Evolutionary conservation across 148 eudicot species (phyloP).

Genomic region (Euryodendron excelsum): DNA sequence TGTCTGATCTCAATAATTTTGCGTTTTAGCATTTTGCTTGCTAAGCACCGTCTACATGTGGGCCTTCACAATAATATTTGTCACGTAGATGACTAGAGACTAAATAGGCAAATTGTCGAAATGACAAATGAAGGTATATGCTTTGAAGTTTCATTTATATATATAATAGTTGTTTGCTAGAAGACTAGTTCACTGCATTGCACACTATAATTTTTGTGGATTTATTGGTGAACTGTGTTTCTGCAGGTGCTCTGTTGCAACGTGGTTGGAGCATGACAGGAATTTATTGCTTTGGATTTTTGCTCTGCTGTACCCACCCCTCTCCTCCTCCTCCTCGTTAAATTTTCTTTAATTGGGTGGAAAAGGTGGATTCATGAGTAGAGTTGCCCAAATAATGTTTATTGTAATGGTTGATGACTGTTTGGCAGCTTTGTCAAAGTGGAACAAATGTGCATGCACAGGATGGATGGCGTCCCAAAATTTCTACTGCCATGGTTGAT

Average conservation of each 20-base stretch:
- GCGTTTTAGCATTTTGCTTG: constrained; percentile 2
- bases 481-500: background rate
- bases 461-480: too few species aligned
- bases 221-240: background rate
- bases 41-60: background rate
- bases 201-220: background rate
- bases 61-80: background rate
- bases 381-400: constrained; percentile 15
- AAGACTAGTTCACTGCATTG: background rate
- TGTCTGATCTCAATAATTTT: background rate
- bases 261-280: constrained; percentile 15
- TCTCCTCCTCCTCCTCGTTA: constrained; percentile 12
- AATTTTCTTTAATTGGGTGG: constrained; percentile 19
- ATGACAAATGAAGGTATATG: background rate
- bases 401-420: background rate
- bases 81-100: background rate
- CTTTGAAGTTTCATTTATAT: too few species aligned
- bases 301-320: background rate
- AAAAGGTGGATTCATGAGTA: constrained; percentile 11
- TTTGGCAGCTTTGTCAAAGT: constrained; percentile 9
- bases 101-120: background rate
- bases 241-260: constrained; percentile 26
- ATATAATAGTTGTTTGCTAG: background rate
- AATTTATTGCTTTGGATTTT: constrained; percentile 16
- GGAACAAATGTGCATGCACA: background rate